phyloP scores from a whole-genome alignment of 768 basidiomycete genomes.

The Leucocoprinus sp. region DNA sequence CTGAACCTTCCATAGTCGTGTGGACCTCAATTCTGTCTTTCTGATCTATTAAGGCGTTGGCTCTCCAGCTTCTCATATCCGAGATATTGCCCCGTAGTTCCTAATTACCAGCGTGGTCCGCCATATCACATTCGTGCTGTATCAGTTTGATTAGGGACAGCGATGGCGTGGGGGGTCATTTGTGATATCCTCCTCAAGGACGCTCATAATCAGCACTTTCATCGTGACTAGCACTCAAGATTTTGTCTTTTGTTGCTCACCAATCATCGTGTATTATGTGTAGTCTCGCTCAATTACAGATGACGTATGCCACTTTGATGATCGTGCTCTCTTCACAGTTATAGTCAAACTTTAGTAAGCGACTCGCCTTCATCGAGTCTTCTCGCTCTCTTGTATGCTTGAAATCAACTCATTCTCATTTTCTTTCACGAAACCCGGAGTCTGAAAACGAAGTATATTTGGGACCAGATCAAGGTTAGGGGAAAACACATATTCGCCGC shows the following conservation, averaged over 20 bases:
- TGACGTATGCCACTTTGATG: constrained; percentile 63
- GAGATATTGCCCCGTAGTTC: constrained; percentile 23
- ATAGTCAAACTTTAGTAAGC: not conserved
- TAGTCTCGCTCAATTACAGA: constrained; percentile 62
- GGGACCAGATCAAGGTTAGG: no score
- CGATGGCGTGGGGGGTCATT: constrained; percentile 65
- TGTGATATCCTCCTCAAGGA: no score
- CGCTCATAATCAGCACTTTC: constrained; percentile 30
- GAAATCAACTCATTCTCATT: no score
- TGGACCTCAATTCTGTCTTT: not conserved
- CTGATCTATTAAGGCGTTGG: not conserved
- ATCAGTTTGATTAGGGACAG: constrained; percentile 60
- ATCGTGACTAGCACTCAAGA: constrained; percentile 32
- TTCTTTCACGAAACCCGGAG: no score
- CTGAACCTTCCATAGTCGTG: not conserved
- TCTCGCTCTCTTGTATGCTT: no score
- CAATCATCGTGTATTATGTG: constrained; percentile 54
- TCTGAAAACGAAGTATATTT: no score
- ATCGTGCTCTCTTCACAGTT: constrained; percentile 26
- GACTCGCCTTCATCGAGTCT: no score
- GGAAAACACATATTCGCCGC: no score
- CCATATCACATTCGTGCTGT: constrained; percentile 52
- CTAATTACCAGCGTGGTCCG: constrained; percentile 61
- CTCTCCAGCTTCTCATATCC: no score
- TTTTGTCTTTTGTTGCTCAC: no score